These are phyloP conservation scores for Xylaria curta DNA, from an alignment of 495 filamentous ascomycete genomes.

Conservation along the genomic window DNA sequence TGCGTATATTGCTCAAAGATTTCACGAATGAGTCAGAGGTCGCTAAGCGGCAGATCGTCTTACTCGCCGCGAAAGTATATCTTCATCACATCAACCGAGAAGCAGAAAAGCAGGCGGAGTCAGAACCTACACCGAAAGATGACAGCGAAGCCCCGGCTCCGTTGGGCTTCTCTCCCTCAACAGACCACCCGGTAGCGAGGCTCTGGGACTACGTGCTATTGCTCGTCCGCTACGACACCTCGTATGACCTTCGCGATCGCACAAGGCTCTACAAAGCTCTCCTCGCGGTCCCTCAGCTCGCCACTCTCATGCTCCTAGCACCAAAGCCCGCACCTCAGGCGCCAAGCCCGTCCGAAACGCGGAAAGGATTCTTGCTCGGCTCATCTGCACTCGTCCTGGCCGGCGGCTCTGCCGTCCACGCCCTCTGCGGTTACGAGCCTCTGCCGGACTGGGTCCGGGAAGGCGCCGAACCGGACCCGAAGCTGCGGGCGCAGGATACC, in stretches of 20 bases:
- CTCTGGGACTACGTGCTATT: conserved; percentile 87
- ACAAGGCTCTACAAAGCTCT: conserved; percentile 86
- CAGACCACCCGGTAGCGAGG: conserved; percentile 70
- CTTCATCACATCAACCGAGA: conserved; percentile 80
- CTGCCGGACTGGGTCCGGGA: conserved; percentile 84
- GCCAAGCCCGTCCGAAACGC: conserved; percentile 80
- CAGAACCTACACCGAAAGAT: conserved; percentile 26
- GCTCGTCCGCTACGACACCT: conserved; percentile 87
- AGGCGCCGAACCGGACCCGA: conserved; percentile 79
- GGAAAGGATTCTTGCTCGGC: conserved; percentile 77
- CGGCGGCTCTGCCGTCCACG: conserved; percentile 70
- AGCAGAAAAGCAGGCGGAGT: conserved; percentile 35
- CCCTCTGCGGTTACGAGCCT: conserved; percentile 75
- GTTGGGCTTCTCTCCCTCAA: conserved; percentile 45
- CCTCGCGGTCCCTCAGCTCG: conserved; percentile 80
- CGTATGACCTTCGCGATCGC: conserved; percentile 93
- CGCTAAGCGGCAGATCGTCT: conserved; percentile 88
- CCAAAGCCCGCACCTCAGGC: conserved; percentile 92
- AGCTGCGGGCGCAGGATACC: conserved; percentile 63
- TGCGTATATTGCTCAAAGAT: conserved; percentile 84
- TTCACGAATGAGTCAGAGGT: conserved; percentile 84
- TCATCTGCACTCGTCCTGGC: conserved; percentile 85
- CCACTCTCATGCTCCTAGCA: conserved; percentile 86
- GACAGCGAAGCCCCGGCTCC: conserved; percentile 33
- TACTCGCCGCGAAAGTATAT: conserved; percentile 94